phyloP scores from a whole-genome alignment of 1,139 yeast species.

The Wickerhamomyces sp. region DNA sequence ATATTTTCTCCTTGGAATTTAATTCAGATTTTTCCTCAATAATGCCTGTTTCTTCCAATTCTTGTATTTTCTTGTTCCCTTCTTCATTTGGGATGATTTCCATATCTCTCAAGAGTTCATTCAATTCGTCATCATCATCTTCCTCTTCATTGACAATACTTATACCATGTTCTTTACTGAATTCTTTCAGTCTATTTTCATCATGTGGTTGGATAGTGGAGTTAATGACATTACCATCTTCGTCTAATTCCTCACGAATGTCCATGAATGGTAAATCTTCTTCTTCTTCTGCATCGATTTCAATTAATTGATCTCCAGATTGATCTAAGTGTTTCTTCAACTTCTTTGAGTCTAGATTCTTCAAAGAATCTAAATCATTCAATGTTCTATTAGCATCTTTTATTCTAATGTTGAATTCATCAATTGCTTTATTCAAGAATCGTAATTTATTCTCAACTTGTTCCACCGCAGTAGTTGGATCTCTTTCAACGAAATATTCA shows the following conservation, averaged over 20 bases:
- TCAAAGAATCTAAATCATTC: constrained; percentile 30
- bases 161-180: constrained; percentile 7
- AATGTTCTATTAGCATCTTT: constrained; percentile 39
- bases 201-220: constrained; percentile 33
- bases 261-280: constrained; percentile 66
- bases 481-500: constrained; percentile 53
- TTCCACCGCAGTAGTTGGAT: constrained; percentile 37
- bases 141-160: constrained; percentile 9
- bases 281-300: constrained; percentile 15
- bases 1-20: too few species aligned
- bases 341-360: constrained; percentile 18
- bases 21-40: too few species aligned
- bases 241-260: constrained; percentile 80
- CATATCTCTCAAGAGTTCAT: constrained; percentile 18
- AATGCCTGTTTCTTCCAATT: neutral
- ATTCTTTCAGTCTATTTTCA: constrained; percentile 10
- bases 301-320: neutral
- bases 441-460: constrained; percentile 39
- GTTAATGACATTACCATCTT: constrained; percentile 58
- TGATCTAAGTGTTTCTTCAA: constrained; percentile 2
- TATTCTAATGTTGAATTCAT: constrained; percentile 38
- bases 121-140: constrained; percentile 17
- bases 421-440: constrained; percentile 34
- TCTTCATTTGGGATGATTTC: constrained; percentile 10
- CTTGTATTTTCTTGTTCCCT: constrained; percentile 9